Conservation (phyloP, 768 basidiomycete species). For the Russula dissimulans region DNA sequence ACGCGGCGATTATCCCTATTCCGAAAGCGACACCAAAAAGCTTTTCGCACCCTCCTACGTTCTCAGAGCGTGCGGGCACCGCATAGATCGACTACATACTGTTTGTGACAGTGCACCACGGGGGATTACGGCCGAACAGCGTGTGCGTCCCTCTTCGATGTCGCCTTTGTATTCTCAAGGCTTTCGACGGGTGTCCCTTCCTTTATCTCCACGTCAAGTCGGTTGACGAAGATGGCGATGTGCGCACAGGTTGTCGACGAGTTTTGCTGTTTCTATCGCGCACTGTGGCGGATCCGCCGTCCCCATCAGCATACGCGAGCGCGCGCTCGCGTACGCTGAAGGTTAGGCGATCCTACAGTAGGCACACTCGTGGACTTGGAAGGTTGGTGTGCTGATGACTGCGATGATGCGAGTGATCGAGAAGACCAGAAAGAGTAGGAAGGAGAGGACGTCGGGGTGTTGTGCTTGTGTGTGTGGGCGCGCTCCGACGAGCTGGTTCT, state of each 20-base stretch:
- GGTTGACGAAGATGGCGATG: not conserved
- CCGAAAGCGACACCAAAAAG: not conserved
- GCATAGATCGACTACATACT: slow-evolving; percentile 51
- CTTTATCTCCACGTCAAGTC: not conserved
- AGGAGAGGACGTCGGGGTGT: too few species aligned
- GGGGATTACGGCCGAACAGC: slow-evolving; percentile 40
- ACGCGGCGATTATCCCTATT: not conserved
- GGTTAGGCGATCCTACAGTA: slow-evolving; percentile 25
- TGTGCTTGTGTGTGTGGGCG: too few species aligned
- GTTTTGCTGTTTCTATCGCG: slow-evolving; percentile 29
- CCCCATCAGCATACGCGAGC: too few species aligned
- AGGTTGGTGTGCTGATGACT: too few species aligned
- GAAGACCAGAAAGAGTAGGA: too few species aligned
- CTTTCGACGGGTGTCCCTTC: not conserved
- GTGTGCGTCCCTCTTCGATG: slow-evolving; percentile 28
- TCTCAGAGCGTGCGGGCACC: slow-evolving; percentile 36
- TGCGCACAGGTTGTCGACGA: slow-evolving; percentile 26
- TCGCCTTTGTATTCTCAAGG: too few species aligned
- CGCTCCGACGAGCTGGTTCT: too few species aligned
- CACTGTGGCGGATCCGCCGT: slow-evolving; percentile 29
- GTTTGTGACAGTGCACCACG: slow-evolving; percentile 40
- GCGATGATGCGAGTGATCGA: too few species aligned
- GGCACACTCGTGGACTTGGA: slow-evolving; percentile 34
- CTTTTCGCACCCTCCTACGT: slow-evolving; percentile 12
- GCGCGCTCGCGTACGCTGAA: slow-evolving; percentile 31